Base-by-base conservation (phyloP, 2,329 filamentous ascomycete genomes). In the Dothideomycetes sp. region DNA sequence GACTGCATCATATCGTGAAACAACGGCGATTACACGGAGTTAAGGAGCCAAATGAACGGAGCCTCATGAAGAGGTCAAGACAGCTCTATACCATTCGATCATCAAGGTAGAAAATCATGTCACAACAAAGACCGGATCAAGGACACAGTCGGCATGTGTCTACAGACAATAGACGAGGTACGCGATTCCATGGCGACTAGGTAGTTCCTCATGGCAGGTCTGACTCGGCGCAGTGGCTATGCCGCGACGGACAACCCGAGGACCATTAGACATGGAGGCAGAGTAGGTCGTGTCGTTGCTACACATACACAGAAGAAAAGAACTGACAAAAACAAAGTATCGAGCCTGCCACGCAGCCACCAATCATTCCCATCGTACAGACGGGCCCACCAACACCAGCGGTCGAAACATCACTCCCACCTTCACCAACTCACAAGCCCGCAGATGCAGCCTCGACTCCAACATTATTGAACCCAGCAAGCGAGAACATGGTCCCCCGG, bases 231-330 rank as follows among this genome's bases (percentile, higher is more conserved):
- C 49, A 76, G 74, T 72, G 32, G 63, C 72, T n/a, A 64, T 79
- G 31, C 74, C 80, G 7, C 70, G 81, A 36, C 77, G 80, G 29
- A 74, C 80, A 31, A 91, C 85, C 4, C 84, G 79, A 60, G 85
- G 84, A 1, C 86, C 86, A 4, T 67, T 94, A 15, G 85, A 91
- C 53, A 65, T 68, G 47, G 76, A 80, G 48, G 82, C 89, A 82
- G 89, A 70, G 63, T 78, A 60, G 16, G 28, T 18, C 17, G 12
- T 36, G 12, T 19, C 22, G 9, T n/a, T 20, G 12, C 23, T 15
- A 6, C 5, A 22, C 10, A 11, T 29, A 13, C 20, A 17, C 16
- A 12, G 2, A n/a, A 4, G 8, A 3, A 2, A 12, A 10, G 9
- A 5, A 18, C 33, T 36, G 33, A 36, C 8, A 6, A 1, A 9